These are phyloP conservation scores for Diplodia mutila DNA, from an alignment of 2,329 filamentous ascomycete species.

Conservation along the genomic window DNA sequence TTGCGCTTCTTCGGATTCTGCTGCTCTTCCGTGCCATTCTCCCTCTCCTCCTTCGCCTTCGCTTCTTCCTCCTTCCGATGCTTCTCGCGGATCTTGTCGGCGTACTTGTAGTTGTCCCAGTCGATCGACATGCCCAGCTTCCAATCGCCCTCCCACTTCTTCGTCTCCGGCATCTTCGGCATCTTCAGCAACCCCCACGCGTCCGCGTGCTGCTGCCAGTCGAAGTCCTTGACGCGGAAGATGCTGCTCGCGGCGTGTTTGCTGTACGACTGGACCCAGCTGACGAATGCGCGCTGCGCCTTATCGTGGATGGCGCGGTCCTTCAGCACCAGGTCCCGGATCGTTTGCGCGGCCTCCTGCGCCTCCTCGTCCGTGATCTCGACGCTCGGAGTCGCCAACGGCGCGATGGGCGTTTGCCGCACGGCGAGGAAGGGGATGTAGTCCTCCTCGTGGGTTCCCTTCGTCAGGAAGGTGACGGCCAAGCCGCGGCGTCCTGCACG, in stretches of 20 bases:
- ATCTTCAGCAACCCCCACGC: slow-evolving; percentile 86
- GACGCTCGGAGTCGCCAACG: slow-evolving; percentile 62
- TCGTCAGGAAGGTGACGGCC: slow-evolving; percentile 82
- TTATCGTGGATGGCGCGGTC: slow-evolving; percentile 80
- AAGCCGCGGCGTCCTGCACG: slow-evolving; percentile 72
- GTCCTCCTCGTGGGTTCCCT: slow-evolving; percentile 78
- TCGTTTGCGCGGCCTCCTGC: slow-evolving; percentile 57
- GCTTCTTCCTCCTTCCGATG: slow-evolving; percentile 44
- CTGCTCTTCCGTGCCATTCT: slow-evolving; percentile 22
- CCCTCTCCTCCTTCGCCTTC: slow-evolving; percentile 33
- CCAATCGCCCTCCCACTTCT: slow-evolving; percentile 51
- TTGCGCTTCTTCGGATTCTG: slow-evolving; percentile 27
- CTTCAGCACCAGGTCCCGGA: slow-evolving; percentile 62
- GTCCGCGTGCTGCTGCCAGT: slow-evolving; percentile 80
- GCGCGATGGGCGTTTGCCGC: slow-evolving; percentile 79
- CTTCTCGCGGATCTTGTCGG: slow-evolving; percentile 50
- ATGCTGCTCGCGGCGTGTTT: slow-evolving; percentile 92
- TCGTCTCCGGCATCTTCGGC: slow-evolving; percentile 88
- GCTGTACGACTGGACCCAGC: slow-evolving; percentile 87
- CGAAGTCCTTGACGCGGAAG: slow-evolving; percentile 78
- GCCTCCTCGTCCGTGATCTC: slow-evolving; percentile 66
- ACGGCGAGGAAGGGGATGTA: slow-evolving; percentile 87
- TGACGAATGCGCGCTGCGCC: slow-evolving; percentile 88
- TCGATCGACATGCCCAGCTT: slow-evolving; percentile 46
- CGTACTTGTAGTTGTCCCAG: slow-evolving; percentile 48